Percentiles rank a stretch among this genome's conserved stretches.
phyloP scores from a whole-genome alignment of 139 green algal species.

The Chlorella ohadii region DNA sequence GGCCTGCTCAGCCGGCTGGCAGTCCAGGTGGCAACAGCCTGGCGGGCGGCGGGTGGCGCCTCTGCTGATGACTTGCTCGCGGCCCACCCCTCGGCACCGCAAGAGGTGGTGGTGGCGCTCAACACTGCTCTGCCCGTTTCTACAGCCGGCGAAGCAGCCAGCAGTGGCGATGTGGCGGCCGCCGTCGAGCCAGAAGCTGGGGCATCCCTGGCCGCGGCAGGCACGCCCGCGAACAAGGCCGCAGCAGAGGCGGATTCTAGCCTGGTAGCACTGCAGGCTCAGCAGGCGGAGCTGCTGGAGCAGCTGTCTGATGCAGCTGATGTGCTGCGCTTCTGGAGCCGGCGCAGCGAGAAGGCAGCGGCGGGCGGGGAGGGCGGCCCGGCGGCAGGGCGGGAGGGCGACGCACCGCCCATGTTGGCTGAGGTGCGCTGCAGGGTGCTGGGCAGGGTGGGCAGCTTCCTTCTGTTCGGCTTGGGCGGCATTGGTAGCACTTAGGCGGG shows the following conservation, averaged over 20 bases:
- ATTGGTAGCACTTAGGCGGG: too few relatives aligned
- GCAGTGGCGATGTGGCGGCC: neutral
- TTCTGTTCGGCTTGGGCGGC: too few relatives aligned
- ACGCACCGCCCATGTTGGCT: constrained; percentile 21
- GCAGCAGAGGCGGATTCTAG: neutral
- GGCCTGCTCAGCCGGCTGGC: constrained; percentile 20
- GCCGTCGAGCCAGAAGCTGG: neutral
- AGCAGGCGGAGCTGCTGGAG: constrained; percentile 6
- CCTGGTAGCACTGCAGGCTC: neutral
- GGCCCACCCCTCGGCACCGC: neutral
- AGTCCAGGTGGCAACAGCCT: constrained; percentile 9
- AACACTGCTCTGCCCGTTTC: neutral
- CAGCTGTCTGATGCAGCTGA: constrained; percentile 4
- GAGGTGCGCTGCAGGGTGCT: neutral
- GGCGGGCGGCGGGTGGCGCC: neutral
- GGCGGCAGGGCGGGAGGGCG: neutral
- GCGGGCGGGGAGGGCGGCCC: constrained; percentile 4
- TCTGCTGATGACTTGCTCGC: constrained; percentile 1
- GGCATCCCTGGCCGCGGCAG: neutral
- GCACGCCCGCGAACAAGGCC: neutral
- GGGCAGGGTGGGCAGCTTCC: too few relatives aligned
- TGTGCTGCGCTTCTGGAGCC: constrained; percentile 35
- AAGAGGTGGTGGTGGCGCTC: neutral
- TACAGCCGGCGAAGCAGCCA: neutral
- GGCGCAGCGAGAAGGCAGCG: constrained; percentile 33